phyloP scores from a whole-genome alignment of 371 early-diverging fungal genomes.

The Apophysomyces trapeziformis region DNA sequence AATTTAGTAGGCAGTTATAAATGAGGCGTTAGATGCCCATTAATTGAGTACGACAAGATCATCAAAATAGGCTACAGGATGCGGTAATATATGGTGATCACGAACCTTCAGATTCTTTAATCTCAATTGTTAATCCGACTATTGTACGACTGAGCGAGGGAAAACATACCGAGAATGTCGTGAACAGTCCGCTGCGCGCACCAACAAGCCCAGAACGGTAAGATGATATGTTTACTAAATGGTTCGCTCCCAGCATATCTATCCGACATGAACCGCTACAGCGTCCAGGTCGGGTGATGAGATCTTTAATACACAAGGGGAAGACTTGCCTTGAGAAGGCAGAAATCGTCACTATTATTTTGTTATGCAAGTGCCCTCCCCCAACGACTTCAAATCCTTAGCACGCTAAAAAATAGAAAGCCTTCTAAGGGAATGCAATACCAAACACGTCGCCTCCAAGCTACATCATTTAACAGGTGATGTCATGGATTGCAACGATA shows the following conservation, averaged over 20 bases:
- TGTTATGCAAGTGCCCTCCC: no score
- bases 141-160: conserved; percentile 3
- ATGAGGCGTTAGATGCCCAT: not conserved
- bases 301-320: no score
- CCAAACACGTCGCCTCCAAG: no score
- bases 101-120: not conserved
- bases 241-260: not conserved
- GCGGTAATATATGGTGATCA: not conserved
- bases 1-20: not conserved
- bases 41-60: not conserved
- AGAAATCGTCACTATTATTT: no score
- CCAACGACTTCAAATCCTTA: no score
- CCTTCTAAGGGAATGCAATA: no score
- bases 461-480: no score
- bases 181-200: not conserved
- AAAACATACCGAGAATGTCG: not conserved
- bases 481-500: no score
- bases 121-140: not conserved
- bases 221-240: not conserved
- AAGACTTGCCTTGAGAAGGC: no score
- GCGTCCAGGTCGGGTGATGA: not conserved
- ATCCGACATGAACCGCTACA: not conserved
- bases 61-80: not conserved
- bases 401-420: no score
- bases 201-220: conserved; percentile 3